A percentile compares a stretch with the other conserved stretches of the same genome.
phyloP scores from a whole-genome alignment of 106 monocot species.

The Cymbidium sinense region DNA sequence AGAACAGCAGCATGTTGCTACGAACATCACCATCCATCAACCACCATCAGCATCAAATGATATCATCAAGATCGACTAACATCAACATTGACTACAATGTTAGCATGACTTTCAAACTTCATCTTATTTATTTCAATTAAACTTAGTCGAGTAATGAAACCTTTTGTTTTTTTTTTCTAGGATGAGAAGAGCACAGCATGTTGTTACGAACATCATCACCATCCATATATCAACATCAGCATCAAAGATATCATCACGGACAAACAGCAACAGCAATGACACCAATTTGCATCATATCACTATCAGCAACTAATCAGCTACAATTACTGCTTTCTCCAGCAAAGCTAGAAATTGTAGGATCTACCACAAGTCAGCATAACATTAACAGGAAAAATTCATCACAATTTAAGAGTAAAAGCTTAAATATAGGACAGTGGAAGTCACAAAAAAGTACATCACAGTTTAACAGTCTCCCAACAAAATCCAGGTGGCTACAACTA shows the following conservation, averaged over 20 bases:
- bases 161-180: conserved; percentile 4
- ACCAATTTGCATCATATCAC: conserved; percentile 6
- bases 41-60: conserved; percentile 6
- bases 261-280: conserved; percentile 11
- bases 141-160: not conserved
- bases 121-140: not conserved
- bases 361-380: conserved; percentile 20
- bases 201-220: conserved; percentile 4
- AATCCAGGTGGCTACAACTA: conserved; percentile 1
- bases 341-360: conserved; percentile 28
- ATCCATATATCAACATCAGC: conserved; percentile 8
- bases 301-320: conserved; percentile 13
- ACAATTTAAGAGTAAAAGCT: not conserved
- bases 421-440: conserved; percentile 1
- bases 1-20: not conserved
- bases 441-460: conserved; percentile 2
- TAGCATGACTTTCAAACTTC: not conserved
- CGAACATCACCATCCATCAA: conserved; percentile 8
- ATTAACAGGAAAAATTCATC: not conserved
- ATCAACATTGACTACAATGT: not conserved
- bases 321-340: conserved; percentile 14
- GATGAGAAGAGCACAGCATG: not conserved
- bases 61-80: not conserved
- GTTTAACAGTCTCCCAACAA: not conserved
- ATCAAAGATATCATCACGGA: conserved; percentile 11